Evolutionary conservation across 2,329 filamentous ascomycete genomes (phyloP).

Genomic region (Pleurostoma richardsiae): DNA sequence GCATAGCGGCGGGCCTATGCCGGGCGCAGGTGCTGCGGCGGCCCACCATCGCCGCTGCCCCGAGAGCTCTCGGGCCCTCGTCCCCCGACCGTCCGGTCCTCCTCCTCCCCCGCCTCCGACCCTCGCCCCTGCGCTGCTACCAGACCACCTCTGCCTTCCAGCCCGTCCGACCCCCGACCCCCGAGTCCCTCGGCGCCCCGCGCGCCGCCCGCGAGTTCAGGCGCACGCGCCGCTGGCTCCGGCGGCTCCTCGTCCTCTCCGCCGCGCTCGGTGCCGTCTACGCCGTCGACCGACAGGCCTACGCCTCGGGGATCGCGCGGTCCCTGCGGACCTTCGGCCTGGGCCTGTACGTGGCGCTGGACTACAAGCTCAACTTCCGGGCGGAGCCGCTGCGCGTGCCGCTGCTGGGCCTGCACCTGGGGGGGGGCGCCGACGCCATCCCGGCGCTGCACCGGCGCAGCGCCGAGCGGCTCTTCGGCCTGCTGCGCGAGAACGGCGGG

Average conservation of each 20-base stretch:
- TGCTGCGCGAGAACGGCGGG: slow-evolving; percentile 83
- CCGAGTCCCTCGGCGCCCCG: slow-evolving; percentile 71
- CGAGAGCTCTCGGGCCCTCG: background rate
- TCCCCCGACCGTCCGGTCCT: background rate
- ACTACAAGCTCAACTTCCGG: slow-evolving; percentile 97
- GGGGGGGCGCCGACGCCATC: slow-evolving; percentile 52
- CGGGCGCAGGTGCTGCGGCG: no score
- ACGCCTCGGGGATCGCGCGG: slow-evolving; percentile 73
- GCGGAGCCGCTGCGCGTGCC: slow-evolving; percentile 58
- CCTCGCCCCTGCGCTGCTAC: slow-evolving; percentile 12
- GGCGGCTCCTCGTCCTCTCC: slow-evolving; percentile 62
- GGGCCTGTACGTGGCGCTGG: slow-evolving; percentile 75
- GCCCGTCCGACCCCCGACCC: slow-evolving; percentile 70
- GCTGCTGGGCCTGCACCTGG: slow-evolving; percentile 33
- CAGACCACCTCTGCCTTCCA: slow-evolving; percentile 43
- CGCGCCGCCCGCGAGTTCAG: slow-evolving; percentile 65
- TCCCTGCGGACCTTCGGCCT: slow-evolving; percentile 76
- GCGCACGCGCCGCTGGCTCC: slow-evolving; percentile 69
- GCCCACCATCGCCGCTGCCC: no score
- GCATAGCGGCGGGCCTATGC: slow-evolving; percentile 7
- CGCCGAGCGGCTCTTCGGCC: slow-evolving; percentile 74
- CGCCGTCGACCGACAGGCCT: slow-evolving; percentile 65
- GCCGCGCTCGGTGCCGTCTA: slow-evolving; percentile 58
- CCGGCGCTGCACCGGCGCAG: slow-evolving; percentile 77
- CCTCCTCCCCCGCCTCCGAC: slow-evolving; percentile 9